Base-by-base conservation (phyloP, 2,329 filamentous ascomycete species). In the Stachybotrys elegans region DNA sequence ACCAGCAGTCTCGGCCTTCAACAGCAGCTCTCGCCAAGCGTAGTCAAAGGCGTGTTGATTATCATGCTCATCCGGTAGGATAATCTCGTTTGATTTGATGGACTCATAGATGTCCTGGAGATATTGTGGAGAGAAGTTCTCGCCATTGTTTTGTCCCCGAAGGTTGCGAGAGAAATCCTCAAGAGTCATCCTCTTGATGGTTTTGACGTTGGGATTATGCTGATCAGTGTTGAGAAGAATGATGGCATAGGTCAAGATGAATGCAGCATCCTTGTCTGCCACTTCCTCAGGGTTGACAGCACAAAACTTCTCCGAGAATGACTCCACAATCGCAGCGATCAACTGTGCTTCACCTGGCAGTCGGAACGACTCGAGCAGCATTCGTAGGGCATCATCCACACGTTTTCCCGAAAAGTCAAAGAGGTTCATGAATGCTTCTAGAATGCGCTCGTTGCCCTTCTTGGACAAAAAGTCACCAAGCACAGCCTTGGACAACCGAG, bases 221-320 rank as follows among this genome's bases (percentile, higher is more conserved):
- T 94, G 86, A 60, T 98, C 93, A 1, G 92, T 96, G 59, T 98
- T 98, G 45, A 98, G 72, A 81, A 98, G 90, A 63, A 98, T 95
- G 57, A 96, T 94, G 29, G 91, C 93, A 61, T 98, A 98, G 0
- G 88, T 92, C 42, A 98, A 72, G 39, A 98, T 82, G 57, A 88
- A 98, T 19, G 93, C 83, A 7, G 90, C 83, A 62, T 98, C 93
- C 55, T 88, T 86, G 57, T 95, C 84, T 6, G 83, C 86, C 50
- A 97, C 83, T 19, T 83, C 86, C 43, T 86, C 79, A 1, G 87
- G 84, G 6, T 78, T 80, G 47, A 79, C 81, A 8, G 77, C 69
- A 61, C 85, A 86, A 62, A 95, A 98, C 59, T 88, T 88, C 52
- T 92, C 87, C 1, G 88, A 79, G 63, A 98, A 98, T 11, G 81